Evolutionary conservation across 306 rosid genomes (phyloP).

Genomic region (Argentina anserina): DNA sequence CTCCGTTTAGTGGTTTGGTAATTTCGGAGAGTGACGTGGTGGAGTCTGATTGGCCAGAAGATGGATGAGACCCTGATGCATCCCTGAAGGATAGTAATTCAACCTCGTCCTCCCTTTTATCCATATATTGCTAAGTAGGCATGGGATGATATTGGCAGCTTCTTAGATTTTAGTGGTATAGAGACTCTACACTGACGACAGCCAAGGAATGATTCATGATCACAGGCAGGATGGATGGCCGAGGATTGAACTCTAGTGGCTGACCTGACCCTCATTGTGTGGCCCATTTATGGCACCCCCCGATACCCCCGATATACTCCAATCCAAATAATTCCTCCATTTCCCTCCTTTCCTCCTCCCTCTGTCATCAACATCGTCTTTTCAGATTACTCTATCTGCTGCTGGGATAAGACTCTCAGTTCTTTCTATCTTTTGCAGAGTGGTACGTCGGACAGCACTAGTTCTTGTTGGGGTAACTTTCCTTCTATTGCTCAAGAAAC

Average conservation of each 20-base stretch:
- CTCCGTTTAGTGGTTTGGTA: too few species aligned
- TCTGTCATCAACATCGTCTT: background rate
- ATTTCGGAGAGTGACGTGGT: background rate
- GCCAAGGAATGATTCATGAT: background rate
- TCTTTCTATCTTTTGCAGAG: background rate
- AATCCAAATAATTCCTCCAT: background rate
- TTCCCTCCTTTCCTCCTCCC: background rate
- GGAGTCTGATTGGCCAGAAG: background rate
- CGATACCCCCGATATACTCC: background rate
- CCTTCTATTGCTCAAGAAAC: background rate
- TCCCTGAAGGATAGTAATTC: background rate
- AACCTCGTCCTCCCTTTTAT: background rate
- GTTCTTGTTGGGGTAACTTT: background rate
- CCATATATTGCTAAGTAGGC: background rate
- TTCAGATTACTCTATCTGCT: background rate
- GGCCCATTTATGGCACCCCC: background rate
- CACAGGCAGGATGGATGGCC: background rate
- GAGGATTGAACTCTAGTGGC: background rate
- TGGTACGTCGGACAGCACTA: background rate
- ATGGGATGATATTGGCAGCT: background rate
- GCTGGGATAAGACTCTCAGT: background rate
- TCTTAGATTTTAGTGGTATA: constrained; percentile 1
- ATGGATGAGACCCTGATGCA: background rate
- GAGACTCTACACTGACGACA: background rate
- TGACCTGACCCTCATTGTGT: background rate